These are phyloP conservation scores for Penicillium fuscoglaucum DNA, from an alignment of 2,329 filamentous ascomycete genomes.

Conservation along the genomic window DNA sequence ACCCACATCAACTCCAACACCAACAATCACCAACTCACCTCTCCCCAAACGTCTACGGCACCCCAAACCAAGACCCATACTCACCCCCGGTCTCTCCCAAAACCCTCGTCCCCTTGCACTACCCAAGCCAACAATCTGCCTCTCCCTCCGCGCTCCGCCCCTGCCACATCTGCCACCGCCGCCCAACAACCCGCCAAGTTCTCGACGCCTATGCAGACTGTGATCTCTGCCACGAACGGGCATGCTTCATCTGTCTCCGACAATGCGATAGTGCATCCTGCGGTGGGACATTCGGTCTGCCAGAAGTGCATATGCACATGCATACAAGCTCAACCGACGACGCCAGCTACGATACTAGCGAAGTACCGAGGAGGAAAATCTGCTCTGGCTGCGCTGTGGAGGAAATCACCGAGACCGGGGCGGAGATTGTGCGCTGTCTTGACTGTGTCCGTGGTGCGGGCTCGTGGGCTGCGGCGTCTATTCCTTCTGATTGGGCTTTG, in stretches of 20 bases:
- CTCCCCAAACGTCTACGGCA: constrained; percentile 23
- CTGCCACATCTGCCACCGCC: constrained; percentile 46
- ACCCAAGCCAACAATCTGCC: constrained; percentile 20
- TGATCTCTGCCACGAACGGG: constrained; percentile 39
- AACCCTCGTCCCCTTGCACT: constrained; percentile 27
- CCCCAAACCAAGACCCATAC: constrained; percentile 17
- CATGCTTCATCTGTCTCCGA: constrained; percentile 46
- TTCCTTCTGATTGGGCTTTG: constrained; percentile 17
- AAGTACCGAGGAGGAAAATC: constrained; percentile 31
- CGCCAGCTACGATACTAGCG: background rate
- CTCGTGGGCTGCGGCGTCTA: constrained; percentile 15
- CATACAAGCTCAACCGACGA: background rate
- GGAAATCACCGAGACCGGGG: constrained; percentile 37
- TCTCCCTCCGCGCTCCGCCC: constrained; percentile 36
- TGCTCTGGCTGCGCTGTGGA: constrained; percentile 45
- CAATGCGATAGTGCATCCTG: constrained; percentile 40
- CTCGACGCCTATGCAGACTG: constrained; percentile 46
- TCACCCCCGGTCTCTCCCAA: constrained; percentile 33
- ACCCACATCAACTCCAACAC: background rate
- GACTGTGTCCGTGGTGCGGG: constrained; percentile 34
- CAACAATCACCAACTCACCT: constrained; percentile 21
- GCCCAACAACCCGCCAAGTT: constrained; percentile 41
- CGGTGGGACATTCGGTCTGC: constrained; percentile 9
- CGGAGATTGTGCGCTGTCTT: constrained; percentile 41
- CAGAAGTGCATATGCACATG: background rate